phyloP scores from a whole-genome alignment of 352 stramenopile genomes.

The Phytophthora hybrid region DNA sequence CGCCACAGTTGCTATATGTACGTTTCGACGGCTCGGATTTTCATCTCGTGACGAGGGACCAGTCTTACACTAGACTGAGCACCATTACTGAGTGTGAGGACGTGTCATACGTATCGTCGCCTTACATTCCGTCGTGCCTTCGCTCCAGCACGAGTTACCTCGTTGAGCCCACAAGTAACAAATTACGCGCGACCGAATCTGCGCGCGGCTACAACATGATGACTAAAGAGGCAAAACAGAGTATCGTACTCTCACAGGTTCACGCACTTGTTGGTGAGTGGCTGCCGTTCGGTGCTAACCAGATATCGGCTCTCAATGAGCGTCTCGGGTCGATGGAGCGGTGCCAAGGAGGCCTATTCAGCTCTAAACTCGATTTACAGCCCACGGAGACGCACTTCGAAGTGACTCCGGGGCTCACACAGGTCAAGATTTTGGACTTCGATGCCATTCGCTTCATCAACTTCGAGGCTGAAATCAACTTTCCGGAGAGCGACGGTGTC shows the following conservation, averaged over 20 bases:
- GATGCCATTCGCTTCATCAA: slow-evolving; percentile 98
- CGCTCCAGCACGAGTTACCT: slow-evolving; percentile 91
- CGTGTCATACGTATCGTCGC: slow-evolving; percentile 97
- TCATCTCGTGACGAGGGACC: slow-evolving; percentile 51
- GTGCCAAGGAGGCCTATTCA: slow-evolving; percentile 97
- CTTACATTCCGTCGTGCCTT: slow-evolving; percentile 96
- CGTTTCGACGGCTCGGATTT: slow-evolving; percentile 83
- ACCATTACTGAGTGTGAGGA: slow-evolving; percentile 97
- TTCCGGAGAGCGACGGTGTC: slow-evolving; percentile 93
- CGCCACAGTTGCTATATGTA: slow-evolving; percentile 51
- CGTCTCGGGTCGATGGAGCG: slow-evolving; percentile 96
- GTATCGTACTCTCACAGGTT: slow-evolving; percentile 96
- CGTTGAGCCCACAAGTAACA: slow-evolving; percentile 95
- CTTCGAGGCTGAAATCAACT: slow-evolving; percentile 98
- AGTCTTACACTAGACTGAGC: slow-evolving; percentile 88
- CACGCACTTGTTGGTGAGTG: slow-evolving; percentile 97
- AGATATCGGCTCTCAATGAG: slow-evolving; percentile 97
- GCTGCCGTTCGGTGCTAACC: slow-evolving; percentile 97
- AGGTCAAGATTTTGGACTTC: slow-evolving; percentile 98
- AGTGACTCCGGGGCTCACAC: slow-evolving; percentile 93
- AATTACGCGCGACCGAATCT: slow-evolving; percentile 91
- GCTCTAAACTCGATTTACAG: slow-evolving; percentile 91
- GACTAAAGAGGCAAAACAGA: slow-evolving; percentile 93
- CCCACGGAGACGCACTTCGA: slow-evolving; percentile 89
- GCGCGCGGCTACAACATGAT: slow-evolving; percentile 91